Evolutionary conservation across 179 eudicot species (phyloP).

Genomic region (Beta lomatogona): DNA sequence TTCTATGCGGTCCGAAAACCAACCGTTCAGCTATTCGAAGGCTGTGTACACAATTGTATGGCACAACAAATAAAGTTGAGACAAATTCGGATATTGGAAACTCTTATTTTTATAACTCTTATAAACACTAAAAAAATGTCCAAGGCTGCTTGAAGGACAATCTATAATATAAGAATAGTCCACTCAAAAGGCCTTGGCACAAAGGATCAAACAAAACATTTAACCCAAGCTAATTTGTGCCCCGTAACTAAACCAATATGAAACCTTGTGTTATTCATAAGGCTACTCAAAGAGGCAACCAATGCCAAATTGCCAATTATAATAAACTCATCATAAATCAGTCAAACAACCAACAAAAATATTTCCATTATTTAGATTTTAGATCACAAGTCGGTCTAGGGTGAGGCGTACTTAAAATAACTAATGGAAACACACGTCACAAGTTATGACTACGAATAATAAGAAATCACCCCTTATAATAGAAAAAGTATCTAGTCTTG

Average conservation of each 20-base stretch:
- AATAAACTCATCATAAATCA: no score
- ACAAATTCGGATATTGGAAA: no score
- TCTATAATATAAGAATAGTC: conserved; percentile 20
- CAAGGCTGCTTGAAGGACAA: conserved; percentile 40
- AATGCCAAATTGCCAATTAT: neutral
- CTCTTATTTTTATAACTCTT: no score
- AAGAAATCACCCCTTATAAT: no score
- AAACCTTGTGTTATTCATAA: conserved; percentile 31
- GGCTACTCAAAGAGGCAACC: conserved; percentile 37
- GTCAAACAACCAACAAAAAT: neutral
- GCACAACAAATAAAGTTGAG: no score
- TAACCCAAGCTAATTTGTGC: conserved; percentile 36
- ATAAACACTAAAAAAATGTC: conserved; percentile 17
- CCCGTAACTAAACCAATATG: conserved; percentile 52
- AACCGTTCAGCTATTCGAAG: conserved; percentile 39
- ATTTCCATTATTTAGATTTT: no score
- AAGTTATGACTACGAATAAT: no score
- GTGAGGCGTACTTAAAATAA: no score
- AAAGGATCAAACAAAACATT: conserved; percentile 21
- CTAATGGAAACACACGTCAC: no score
- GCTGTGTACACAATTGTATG: conserved; percentile 2
- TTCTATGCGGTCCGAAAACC: neutral
- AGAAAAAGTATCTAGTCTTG: no score
- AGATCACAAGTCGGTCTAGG: no score
- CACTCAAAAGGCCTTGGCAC: conserved; percentile 36